phyloP scores from a whole-genome alignment of 805 yeast genomes.

The Suhomyces kilbournensis region DNA sequence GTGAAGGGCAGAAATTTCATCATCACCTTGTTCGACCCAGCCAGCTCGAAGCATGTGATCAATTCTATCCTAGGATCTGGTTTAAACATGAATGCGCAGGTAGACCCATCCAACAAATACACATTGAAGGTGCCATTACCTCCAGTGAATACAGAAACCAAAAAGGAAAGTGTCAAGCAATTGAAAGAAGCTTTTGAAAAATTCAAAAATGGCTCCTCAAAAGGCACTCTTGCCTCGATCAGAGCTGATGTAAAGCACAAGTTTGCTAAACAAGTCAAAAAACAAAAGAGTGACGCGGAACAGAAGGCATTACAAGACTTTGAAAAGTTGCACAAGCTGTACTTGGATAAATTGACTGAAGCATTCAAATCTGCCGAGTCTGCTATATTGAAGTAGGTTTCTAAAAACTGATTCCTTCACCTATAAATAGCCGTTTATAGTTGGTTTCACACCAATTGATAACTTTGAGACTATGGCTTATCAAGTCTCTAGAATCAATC shows the following conservation, averaged over 20 bases:
- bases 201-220: slow-evolving; percentile 48
- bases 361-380: slow-evolving; percentile 22
- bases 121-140: slow-evolving; percentile 72
- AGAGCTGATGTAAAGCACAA: slow-evolving; percentile 55
- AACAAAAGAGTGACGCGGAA: slow-evolving; percentile 53
- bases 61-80: slow-evolving; percentile 68
- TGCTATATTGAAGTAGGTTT: slow-evolving; percentile 30
- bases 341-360: slow-evolving; percentile 52
- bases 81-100: slow-evolving; percentile 77
- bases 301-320: slow-evolving; percentile 55
- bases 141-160: slow-evolving; percentile 67
- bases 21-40: slow-evolving; percentile 87
- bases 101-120: slow-evolving; percentile 69
- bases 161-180: slow-evolving; percentile 52
- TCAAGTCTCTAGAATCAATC: slow-evolving; percentile 53
- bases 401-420: slow-evolving; percentile 62
- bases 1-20: slow-evolving; percentile 64
- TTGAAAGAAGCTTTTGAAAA: slow-evolving; percentile 67
- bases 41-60: slow-evolving; percentile 62
- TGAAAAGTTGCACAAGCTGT: slow-evolving; percentile 69
- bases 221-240: slow-evolving; percentile 41
- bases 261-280: slow-evolving; percentile 51
- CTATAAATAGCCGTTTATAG: slow-evolving; percentile 67
- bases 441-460: slow-evolving; percentile 75
- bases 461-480: slow-evolving; percentile 59